phyloP scores from a whole-genome alignment of 352 stramenopile genomes.

The Lagenidium giganteum region DNA sequence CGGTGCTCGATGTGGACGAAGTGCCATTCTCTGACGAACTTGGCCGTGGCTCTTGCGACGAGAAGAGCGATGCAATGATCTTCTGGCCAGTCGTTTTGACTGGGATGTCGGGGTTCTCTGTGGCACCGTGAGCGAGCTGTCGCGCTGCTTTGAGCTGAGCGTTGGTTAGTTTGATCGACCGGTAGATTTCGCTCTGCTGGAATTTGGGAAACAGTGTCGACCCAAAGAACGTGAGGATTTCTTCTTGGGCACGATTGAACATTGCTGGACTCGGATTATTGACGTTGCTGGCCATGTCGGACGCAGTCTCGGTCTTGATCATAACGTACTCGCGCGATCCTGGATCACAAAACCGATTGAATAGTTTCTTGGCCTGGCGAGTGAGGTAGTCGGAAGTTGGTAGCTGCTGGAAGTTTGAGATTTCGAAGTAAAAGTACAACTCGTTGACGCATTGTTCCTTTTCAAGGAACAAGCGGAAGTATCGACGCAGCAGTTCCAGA shows the following conservation, averaged over 20 bases:
- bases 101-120: neutral
- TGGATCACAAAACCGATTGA: constrained; percentile 41
- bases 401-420: constrained; percentile 50
- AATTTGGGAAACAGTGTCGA: constrained; percentile 56
- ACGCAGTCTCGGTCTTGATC: constrained; percentile 12
- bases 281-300: constrained; percentile 27
- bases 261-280: constrained; percentile 34
- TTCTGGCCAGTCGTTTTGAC: too few relatives aligned
- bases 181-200: constrained; percentile 51
- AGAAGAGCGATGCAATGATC: too few relatives aligned
- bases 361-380: constrained; percentile 44
- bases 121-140: neutral
- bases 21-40: too few relatives aligned
- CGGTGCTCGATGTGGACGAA: too few relatives aligned
- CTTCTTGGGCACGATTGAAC: constrained; percentile 49
- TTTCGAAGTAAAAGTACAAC: constrained; percentile 56
- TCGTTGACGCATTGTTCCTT: constrained; percentile 54
- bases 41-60: too few relatives aligned
- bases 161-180: constrained; percentile 28
- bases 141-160: constrained; percentile 3
- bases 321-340: constrained; percentile 37
- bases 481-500: constrained; percentile 28
- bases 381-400: constrained; percentile 51
- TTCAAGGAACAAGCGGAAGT: constrained; percentile 49
- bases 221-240: constrained; percentile 42